These are phyloP conservation scores for Salix udensis DNA, from an alignment of 345 rosid genomes.

Conservation along the genomic window DNA sequence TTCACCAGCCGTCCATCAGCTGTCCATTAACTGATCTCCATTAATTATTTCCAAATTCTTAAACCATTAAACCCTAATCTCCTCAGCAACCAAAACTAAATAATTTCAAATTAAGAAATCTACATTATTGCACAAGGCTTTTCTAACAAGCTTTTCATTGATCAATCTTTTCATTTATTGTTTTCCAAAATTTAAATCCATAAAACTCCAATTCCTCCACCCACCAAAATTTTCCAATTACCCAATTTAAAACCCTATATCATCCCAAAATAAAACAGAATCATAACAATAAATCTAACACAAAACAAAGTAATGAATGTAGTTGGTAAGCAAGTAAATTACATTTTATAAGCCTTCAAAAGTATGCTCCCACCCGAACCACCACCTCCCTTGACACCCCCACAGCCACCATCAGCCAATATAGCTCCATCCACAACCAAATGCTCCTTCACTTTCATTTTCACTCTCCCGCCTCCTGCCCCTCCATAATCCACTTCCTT, in stretches of 20 bases:
- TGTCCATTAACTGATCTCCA: neutral
- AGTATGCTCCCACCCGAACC: slow-evolving; percentile 93
- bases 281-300: neutral
- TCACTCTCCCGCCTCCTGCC: slow-evolving; percentile 84
- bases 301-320: slow-evolving; percentile 9
- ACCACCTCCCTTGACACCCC: slow-evolving; percentile 88
- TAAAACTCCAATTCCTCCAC: neutral
- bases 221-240: neutral
- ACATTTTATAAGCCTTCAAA: slow-evolving; percentile 75
- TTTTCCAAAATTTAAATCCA: neutral
- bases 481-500: slow-evolving; percentile 85
- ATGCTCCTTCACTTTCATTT: slow-evolving; percentile 40
- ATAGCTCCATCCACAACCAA: slow-evolving; percentile 64
- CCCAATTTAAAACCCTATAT: neutral
- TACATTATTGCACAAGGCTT: neutral
- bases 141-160: neutral
- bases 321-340: slow-evolving; percentile 32
- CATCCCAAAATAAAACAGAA: neutral
- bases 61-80: neutral
- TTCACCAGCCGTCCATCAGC: neutral
- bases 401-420: slow-evolving; percentile 83
- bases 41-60: neutral
- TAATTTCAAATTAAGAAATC: neutral
- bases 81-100: neutral
- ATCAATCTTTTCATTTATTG: neutral